Evolutionary conservation across 164 flowering plant genomes (phyloP).

Genomic region (Santalum album): DNA sequence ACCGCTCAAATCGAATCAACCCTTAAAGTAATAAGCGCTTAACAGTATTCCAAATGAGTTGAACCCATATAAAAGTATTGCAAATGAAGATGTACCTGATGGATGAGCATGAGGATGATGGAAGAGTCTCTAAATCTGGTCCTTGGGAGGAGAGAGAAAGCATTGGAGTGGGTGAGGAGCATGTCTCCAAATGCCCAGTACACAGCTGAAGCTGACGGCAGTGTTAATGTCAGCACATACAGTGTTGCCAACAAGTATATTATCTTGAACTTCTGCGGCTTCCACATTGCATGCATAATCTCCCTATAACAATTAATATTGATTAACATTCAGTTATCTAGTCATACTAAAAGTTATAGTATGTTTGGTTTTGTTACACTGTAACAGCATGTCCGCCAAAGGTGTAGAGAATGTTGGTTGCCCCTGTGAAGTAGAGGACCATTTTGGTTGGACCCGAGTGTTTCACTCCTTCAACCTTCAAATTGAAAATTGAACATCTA

Average conservation of each 20-base stretch:
- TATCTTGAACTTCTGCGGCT: constrained; percentile 67
- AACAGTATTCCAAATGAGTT: no score
- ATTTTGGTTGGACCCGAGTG: constrained; percentile 58
- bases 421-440: constrained; percentile 77
- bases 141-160: constrained; percentile 55
- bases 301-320: constrained; percentile 37
- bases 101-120: constrained; percentile 67
- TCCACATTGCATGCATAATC: constrained; percentile 83
- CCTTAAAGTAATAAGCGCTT: no score
- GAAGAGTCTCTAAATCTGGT: constrained; percentile 52
- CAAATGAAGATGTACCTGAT: constrained; percentile 35
- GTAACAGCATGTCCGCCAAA: constrained; percentile 86
- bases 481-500: not conserved
- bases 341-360: no score
- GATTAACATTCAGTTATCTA: no score
- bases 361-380: constrained; percentile 29
- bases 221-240: constrained; percentile 57
- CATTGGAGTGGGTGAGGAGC: constrained; percentile 60
- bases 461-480: constrained; percentile 54
- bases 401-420: constrained; percentile 73
- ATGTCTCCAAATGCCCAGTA: constrained; percentile 77
- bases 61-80: no score
- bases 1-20: not conserved
- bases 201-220: constrained; percentile 70
- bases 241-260: constrained; percentile 60